phyloP scores from a whole-genome alignment of 2,329 filamentous ascomycete species.

The Colletotrichum karsti region DNA sequence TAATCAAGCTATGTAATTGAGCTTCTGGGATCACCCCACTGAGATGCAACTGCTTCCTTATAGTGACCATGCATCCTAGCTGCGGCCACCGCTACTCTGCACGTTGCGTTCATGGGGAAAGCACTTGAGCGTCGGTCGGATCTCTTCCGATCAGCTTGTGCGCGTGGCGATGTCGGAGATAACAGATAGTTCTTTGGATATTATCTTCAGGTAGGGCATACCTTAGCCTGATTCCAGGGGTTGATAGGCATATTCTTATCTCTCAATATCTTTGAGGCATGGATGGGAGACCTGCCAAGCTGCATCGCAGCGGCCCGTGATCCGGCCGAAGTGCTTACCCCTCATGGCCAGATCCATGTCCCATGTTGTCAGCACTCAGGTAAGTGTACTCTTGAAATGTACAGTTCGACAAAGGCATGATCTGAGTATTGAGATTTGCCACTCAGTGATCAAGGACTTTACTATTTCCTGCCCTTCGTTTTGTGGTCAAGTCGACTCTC shows the following conservation, averaged over 20 bases:
- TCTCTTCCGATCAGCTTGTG: not conserved
- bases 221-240: too few relatives aligned
- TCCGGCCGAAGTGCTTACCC: not conserved
- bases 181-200: not conserved
- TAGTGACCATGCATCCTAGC: not conserved
- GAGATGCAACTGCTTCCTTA: not conserved
- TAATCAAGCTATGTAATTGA: not conserved
- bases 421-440: too few relatives aligned
- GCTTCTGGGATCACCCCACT: not conserved
- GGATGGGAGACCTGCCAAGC: too few relatives aligned
- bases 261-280: too few relatives aligned
- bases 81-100: not conserved
- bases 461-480: too few relatives aligned
- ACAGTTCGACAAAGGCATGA: too few relatives aligned
- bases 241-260: too few relatives aligned
- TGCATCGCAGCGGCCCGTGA: not conserved
- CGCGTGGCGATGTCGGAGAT: conserved; percentile 8
- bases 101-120: not conserved
- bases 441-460: too few relatives aligned
- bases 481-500: too few relatives aligned
- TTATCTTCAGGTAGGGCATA: too few relatives aligned
- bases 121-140: not conserved
- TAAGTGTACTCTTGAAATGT: too few relatives aligned
- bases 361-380: too few relatives aligned
- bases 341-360: not conserved